Base-by-base conservation (phyloP, 257 asterid species). In the Nicotiana otophora region DNA sequence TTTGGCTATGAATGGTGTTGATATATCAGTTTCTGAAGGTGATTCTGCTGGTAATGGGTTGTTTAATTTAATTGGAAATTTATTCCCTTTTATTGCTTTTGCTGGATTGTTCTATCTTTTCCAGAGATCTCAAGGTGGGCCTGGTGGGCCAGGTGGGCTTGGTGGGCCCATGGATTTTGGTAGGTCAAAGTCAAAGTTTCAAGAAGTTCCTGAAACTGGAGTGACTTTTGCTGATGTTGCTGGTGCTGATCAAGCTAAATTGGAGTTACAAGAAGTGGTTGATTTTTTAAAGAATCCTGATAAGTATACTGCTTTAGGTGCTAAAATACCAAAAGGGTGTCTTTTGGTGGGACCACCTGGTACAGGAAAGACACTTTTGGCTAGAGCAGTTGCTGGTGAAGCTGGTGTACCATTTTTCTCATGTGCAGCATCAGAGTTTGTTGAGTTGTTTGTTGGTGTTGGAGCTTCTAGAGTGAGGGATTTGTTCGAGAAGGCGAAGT, bases 91-190 rank as follows among this genome's bases (percentile, higher is more conserved):
- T 33, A 80, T 96, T 5, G 99, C 98, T 19, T 88, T 96, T 36
- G 98, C 92, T 5, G 98, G 99, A 69, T 93, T 96, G 70, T 96
- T 92, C 89, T 90, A 91, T 53, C 86, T 96, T 62, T 96, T 96
- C 83, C 78, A 93, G 82, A 90, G 99, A 42, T 87, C 98, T 58
- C 99, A 96, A 87, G 99, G 99, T 1, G 99, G 99, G 6, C 98
- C 98, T 0, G 99, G 98, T 0, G 99, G 99, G 10, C 98, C 98
- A 1, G 99, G 99, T 0, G 98, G 98, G 7, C 92, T 94, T 0
- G 99, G 99, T 5, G 99, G 98, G 26, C 99, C 99, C 1, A 96
- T 96, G 99, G 99, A 96, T 83, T 96, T 96, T 10, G 99, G 98
- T 48, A 81, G 99, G 83, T 96, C 98, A 36, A 96, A 96, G 68